These are phyloP conservation scores for Cryptosporidium muris DNA, from an alignment of 169 alveolate species.

Conservation along the genomic window DNA sequence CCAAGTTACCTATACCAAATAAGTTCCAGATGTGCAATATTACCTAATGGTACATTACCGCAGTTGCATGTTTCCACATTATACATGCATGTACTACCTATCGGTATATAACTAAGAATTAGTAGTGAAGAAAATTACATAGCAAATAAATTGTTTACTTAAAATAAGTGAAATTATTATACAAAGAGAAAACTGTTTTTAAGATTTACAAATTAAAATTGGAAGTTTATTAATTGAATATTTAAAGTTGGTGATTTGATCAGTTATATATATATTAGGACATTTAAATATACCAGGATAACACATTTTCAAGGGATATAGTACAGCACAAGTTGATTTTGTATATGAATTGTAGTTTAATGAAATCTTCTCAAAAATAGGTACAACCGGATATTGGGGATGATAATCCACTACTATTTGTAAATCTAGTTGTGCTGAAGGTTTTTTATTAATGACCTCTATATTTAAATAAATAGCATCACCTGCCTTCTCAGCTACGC, in stretches of 20 bases:
- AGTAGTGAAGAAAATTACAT: no score
- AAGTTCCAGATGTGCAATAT: no score
- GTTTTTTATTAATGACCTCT: neutral
- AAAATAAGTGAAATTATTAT: no score
- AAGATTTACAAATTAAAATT: slow-evolving; percentile 27
- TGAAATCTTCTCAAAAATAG: slow-evolving; percentile 41
- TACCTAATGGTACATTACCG: no score
- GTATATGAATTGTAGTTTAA: slow-evolving; percentile 12
- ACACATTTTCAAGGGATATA: slow-evolving; percentile 64
- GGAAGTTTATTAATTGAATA: slow-evolving; percentile 29
- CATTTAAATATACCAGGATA: slow-evolving; percentile 65
- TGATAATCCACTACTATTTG: slow-evolving; percentile 32
- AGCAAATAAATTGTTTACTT: no score
- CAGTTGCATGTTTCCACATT: no score
- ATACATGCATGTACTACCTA: no score
- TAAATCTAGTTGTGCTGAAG: slow-evolving; percentile 5
- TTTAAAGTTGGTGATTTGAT: slow-evolving; percentile 20
- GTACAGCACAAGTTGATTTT: slow-evolving; percentile 3
- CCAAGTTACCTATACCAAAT: no score
- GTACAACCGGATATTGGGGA: slow-evolving; percentile 17
- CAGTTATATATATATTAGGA: slow-evolving; percentile 44
- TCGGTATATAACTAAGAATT: no score
- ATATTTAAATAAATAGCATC: slow-evolving; percentile 32
- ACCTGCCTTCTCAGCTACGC: slow-evolving; percentile 38
- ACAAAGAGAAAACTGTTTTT: no score